Conservation (phyloP, 306 rosid genomes). For the Sicyos baderoa region DNA sequence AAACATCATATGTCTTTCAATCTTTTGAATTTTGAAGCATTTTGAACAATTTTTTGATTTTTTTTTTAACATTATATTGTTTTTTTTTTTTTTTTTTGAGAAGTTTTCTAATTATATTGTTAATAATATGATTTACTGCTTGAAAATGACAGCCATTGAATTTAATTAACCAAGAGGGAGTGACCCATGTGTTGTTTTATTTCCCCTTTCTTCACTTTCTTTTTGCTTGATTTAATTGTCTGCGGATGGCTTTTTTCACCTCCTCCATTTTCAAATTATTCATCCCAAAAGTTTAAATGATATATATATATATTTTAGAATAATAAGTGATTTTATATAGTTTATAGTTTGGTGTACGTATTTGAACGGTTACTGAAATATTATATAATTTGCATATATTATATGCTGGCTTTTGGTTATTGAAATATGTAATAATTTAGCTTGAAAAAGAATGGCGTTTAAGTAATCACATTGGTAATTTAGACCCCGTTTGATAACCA, state of each 20-base stretch:
- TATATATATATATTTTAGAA: no score
- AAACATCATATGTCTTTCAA: background rate
- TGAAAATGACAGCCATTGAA: constrained; percentile 6
- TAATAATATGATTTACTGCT: background rate
- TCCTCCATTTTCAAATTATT: background rate
- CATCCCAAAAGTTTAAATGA: background rate
- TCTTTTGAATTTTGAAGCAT: background rate
- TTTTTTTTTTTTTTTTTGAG: no score
- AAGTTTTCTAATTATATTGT: no score
- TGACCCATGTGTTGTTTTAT: constrained; percentile 3
- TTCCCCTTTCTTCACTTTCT: background rate
- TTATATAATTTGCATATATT: background rate
- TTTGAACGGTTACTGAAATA: background rate
- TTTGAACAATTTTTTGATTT: background rate
- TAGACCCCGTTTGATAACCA: no score
- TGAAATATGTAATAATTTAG: background rate
- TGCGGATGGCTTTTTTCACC: background rate
- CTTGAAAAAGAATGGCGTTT: no score
- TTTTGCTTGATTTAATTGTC: background rate
- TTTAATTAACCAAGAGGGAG: background rate
- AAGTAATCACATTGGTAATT: no score
- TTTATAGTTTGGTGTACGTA: background rate
- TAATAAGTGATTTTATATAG: background rate
- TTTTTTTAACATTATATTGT: no score
- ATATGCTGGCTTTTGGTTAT: background rate